Percentiles rank a stretch among this genome's conserved stretches.
Evolutionary conservation across 2,329 filamentous ascomycete species (phyloP).

Genomic region (Ophiostoma montium): DNA sequence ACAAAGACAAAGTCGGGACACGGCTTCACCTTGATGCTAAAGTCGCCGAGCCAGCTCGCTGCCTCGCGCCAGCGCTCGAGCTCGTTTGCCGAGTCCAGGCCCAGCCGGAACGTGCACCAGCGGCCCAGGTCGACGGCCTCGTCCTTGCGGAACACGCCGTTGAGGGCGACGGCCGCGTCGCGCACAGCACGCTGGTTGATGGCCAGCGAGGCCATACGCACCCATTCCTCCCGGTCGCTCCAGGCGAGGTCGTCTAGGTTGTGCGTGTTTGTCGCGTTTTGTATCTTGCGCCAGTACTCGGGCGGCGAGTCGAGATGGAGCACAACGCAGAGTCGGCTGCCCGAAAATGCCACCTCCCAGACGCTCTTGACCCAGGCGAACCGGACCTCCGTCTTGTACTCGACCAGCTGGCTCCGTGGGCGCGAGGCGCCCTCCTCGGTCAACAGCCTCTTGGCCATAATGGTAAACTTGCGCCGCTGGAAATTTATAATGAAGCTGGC

Average conservation of each 20-base stretch:
- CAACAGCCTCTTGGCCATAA: constrained; percentile 8
- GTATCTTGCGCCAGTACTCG: constrained; percentile 28
- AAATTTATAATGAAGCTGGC: constrained; percentile 14
- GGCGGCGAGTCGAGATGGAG: constrained; percentile 36
- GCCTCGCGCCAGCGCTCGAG: constrained; percentile 26
- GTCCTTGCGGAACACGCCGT: constrained; percentile 18
- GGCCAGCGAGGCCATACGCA: constrained; percentile 32
- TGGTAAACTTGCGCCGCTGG: constrained; percentile 1
- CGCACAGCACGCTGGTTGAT: constrained; percentile 21
- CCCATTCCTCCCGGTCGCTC: constrained; percentile 31
- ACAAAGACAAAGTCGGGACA: constrained; percentile 9
- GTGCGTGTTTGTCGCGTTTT: constrained; percentile 21
- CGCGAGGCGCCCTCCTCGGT: background rate
- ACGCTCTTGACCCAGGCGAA: constrained; percentile 33
- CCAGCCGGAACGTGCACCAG: constrained; percentile 42
- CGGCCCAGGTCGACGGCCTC: constrained; percentile 37
- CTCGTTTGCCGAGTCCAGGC: constrained; percentile 19
- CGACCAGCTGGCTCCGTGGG: background rate
- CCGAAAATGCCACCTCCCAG: constrained; percentile 22
- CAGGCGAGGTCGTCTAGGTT: constrained; percentile 22
- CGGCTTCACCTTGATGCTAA: constrained; percentile 41
- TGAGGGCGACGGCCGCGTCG: constrained; percentile 24
- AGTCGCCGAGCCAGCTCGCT: constrained; percentile 47
- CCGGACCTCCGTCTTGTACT: constrained; percentile 29
- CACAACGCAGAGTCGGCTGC: constrained; percentile 25